Percentiles rank a stretch among this genome's conserved stretches.
These are phyloP conservation scores for Hypoxylon sp. DNA, from an alignment of 2,329 filamentous ascomycete species.

Conservation along the genomic window DNA sequence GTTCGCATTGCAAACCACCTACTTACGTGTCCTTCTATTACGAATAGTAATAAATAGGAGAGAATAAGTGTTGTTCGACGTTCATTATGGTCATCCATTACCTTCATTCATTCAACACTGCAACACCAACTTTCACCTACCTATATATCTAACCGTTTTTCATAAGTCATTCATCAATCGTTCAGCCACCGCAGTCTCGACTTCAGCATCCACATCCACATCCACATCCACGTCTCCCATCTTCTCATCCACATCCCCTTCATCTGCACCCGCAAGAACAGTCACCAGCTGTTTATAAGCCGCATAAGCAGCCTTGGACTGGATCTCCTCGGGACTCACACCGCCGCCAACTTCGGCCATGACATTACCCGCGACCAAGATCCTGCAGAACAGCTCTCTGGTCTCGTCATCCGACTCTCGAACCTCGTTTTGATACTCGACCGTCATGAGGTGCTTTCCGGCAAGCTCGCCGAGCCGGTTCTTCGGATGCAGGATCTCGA, in stretches of 20 bases:
- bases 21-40: too few species aligned
- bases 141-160: too few species aligned
- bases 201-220: too few species aligned
- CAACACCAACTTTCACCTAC: background rate
- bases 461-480: constrained; percentile 71
- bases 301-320: constrained; percentile 62
- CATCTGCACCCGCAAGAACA: too few species aligned
- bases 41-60: too few species aligned
- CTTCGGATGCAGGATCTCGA: constrained; percentile 72
- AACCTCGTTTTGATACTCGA: constrained; percentile 61
- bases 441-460: constrained; percentile 51
- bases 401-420: constrained; percentile 36
- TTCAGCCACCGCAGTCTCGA: constrained; percentile 8
- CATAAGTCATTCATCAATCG: constrained; percentile 3
- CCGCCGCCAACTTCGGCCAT: constrained; percentile 58
- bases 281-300: constrained; percentile 49
- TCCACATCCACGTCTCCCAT: too few species aligned
- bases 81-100: too few species aligned
- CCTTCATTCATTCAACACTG: background rate
- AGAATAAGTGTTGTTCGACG: too few species aligned
- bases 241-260: too few species aligned
- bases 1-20: too few species aligned
- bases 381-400: constrained; percentile 51
- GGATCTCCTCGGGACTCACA: constrained; percentile 60
- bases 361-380: constrained; percentile 58